Evolutionary conservation across 768 basidiomycete species (phyloP).

Genomic region (Suillus variegatus): DNA sequence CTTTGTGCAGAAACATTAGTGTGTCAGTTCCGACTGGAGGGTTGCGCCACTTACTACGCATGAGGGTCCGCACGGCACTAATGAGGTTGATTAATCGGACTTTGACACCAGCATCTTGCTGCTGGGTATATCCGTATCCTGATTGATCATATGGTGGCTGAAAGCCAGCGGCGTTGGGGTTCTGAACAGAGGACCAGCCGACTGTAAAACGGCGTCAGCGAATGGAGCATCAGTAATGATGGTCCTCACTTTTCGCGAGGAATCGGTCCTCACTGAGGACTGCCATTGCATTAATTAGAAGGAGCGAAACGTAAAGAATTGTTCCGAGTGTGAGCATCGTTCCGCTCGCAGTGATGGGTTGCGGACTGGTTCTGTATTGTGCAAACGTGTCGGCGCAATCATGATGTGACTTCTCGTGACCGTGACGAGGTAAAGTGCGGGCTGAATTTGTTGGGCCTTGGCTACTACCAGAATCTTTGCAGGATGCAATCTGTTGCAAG

Average conservation of each 20-base stretch:
- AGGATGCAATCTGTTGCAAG: conserved; percentile 30
- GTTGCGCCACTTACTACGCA: conserved; percentile 78
- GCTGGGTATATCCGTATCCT: conserved; percentile 54
- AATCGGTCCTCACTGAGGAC: conserved; percentile 96
- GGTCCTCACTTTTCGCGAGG: conserved; percentile 79
- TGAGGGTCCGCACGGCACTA: conserved; percentile 91
- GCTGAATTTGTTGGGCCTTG: conserved; percentile 22
- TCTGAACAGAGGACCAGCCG: conserved; percentile 81
- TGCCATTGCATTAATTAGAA: conserved; percentile 93
- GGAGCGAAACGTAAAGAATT: conserved; percentile 82
- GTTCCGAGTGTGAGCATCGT: conserved; percentile 64
- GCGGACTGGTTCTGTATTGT: not conserved
- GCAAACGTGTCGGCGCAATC: not conserved
- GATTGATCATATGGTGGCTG: conserved; percentile 70
- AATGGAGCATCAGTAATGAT: conserved; percentile 7
- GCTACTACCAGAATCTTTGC: conserved; percentile 12
- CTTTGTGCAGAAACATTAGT: conserved; percentile 41
- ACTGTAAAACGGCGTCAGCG: conserved; percentile 49
- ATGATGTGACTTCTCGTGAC: conserved; percentile 16
- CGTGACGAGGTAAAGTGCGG: not conserved
- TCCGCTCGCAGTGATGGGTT: conserved; percentile 19
- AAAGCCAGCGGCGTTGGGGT: conserved; percentile 53
- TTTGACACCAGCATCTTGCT: conserved; percentile 70
- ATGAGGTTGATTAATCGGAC: conserved; percentile 89
- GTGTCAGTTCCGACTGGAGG: conserved; percentile 11